Base-by-base conservation (phyloP, 2,329 filamentous ascomycete genomes). In the Aspergillus fumigatus region DNA sequence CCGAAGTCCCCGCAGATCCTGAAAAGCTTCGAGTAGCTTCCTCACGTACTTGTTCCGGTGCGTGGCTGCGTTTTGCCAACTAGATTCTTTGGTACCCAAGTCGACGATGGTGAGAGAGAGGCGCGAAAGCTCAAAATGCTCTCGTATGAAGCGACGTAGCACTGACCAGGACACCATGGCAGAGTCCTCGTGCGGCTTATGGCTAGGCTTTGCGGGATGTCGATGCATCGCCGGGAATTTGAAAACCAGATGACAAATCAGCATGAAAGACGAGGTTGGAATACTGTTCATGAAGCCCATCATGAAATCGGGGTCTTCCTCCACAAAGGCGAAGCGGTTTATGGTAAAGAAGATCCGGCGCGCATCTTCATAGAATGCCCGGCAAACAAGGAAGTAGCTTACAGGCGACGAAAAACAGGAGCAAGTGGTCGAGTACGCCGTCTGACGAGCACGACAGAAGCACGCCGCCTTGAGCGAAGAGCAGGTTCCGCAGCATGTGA, bases 121-220 rank as follows among this genome's bases (percentile, higher is more conserved):
- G 25, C 53, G 53, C 5, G 58, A 17, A 17, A 68, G 41, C 10
- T 62, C 52, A 52, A 68, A 67, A 50, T 68, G 65, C 43, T 68
- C 65, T 14, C 63, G 65, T 43, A 68, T 66, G 45, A 68, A 68
- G n/a, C 66, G 66, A 11, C 62, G 59, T n/a, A 68, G 26, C 25
- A 66, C 62, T 9, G 59, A 54, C 66, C 66, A 68, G 27, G 59
- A 62, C 2, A 62, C 49, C 19, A 65, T 5, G 3, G 55, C 38
- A 10, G 52, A 38, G 2, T 63, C 59, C 38, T 64, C 57, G 4
- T 43, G 23, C 8, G 51, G 51, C 5, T 47, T 47, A 17, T 54
- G 52, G 4, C 45, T 32, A 27, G 51, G 52, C 23, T 58, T 51
- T 19, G 40, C 35, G 29, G 49, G 26, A 14, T 9, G 32, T 19